Evolutionary conservation across 2,329 filamentous ascomycete genomes (phyloP), one percentile per base, ranked within the genome.

Genomic region (Paraphaeosphaeria sporulosa): DNA sequence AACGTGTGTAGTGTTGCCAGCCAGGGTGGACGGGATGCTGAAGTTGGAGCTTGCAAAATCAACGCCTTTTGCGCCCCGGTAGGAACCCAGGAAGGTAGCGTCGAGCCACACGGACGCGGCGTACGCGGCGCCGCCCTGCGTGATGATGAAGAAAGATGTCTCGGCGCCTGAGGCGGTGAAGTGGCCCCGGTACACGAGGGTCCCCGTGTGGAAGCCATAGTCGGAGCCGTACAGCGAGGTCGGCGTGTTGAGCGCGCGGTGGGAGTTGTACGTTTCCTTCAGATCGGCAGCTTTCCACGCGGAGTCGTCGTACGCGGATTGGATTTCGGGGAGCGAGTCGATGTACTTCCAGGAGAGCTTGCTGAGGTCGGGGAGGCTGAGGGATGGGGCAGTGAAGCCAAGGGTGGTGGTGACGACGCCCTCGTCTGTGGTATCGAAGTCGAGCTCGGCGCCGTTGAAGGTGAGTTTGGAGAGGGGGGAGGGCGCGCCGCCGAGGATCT

Each of bases 191-290:
- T 86, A 94, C 50, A 94, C 67, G 0, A 93, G 81, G 1, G 85
- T 86, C 3, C 91, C 90, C 0, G 87, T 84, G 72, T 91, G 83
- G 76, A 88, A 94, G 25, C 90, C 90, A 69, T 94, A 94, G 75
- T 94, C 91, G 17, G 86, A 86, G 0, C 83, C 83, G 68, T 90
- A 92, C 0, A 94, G 83, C 2, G 78, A 80, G 0, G 85, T 87
- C 0, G 90, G 87, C 0, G 91, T 93, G 0, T 80, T 83, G 2
- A 89, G 78, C 12, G 79, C 76, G 7, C 78, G 76, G 19, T 82
- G 79, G 0, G 85, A 86, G 73, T 93, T 93, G 71, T 86, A 85
- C 1, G 87, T 88, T 2, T 81, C 82, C 1, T 78, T 81, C 6
- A 86, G 80, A 61, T 89, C 78, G 0, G 90, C 91, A 0, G 71